Base-by-base conservation (phyloP, 83 land plant species). In the Picea engelmannii region DNA sequence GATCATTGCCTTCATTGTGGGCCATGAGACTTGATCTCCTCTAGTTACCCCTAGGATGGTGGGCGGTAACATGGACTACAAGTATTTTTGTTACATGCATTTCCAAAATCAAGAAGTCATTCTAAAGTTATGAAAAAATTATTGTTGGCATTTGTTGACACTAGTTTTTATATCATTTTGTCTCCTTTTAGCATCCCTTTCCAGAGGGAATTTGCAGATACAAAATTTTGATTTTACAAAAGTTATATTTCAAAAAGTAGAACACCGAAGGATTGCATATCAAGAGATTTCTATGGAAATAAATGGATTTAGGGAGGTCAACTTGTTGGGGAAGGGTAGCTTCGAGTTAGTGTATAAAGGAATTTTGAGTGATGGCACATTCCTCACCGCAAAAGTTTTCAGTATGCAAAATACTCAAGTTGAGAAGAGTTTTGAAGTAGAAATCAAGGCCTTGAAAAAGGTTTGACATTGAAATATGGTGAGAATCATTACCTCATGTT, bases 291-390 rank as follows among this genome's bases (percentile, higher is more conserved):
- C 62, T 2, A 27, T 59, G 12, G 86, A 83, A 49, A 85, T 83
- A 6, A 20, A 81, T 78, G 83, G 76, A 47, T 85, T 85, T 66
- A 73, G 79, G 11, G 15, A 78, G 4, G 31, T 55, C 18, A 84
- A 84, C 47, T n/a, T 84, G 16, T 16, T 71, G 2, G 76, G 76
- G 0, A 71, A n/a, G 35, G 76, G 76, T 16, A 31, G 31, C 31
- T 31, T 31, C 31, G 31, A 31, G n/a, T n/a, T n/a, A n/a, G n/a
- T n/a, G n/a, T n/a, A n/a, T n/a, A n/a, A n/a, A n/a, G n/a, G n/a
- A n/a, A 31, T 31, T 31, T 31, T 31, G 31, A 31, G 31, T 31
- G 31, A 31, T 31, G 31, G 31, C 31, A 31, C 1, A 31, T 1
- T 31, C 31, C 31, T 31, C 31, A 31, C 31, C 1, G 31, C 1